A percentile compares a stretch with the other conserved stretches of the same genome.
phyloP scores from a whole-genome alignment of 2,329 filamentous ascomycete genomes.

The Penicillium sp. region DNA sequence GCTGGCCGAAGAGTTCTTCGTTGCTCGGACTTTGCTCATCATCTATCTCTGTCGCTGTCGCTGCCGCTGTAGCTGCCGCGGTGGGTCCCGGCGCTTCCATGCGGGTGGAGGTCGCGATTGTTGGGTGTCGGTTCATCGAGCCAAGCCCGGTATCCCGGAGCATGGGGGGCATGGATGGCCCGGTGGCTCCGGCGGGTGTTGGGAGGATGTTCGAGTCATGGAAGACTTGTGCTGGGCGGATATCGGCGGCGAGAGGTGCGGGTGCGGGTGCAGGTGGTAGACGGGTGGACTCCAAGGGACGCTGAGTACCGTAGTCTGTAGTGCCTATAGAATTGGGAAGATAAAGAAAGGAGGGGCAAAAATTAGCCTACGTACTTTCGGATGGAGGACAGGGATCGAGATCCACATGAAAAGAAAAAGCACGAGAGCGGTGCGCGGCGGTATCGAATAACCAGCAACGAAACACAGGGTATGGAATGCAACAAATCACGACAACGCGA shows the following conservation, averaged over 20 bases:
- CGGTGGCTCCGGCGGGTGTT: constrained; percentile 52
- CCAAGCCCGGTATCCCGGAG: constrained; percentile 61
- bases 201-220: constrained; percentile 70
- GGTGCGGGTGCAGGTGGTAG: constrained; percentile 52
- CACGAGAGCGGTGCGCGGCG: constrained; percentile 20
- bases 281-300: constrained; percentile 62
- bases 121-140: constrained; percentile 37
- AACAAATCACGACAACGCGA: neutral
- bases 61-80: neutral
- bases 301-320: constrained; percentile 58
- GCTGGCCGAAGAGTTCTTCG: constrained; percentile 79
- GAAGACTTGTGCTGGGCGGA: constrained; percentile 76
- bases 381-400: constrained; percentile 15
- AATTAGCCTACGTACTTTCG: constrained; percentile 48
- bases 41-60: constrained; percentile 28
- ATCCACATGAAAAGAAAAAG: constrained; percentile 23
- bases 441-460: constrained; percentile 27
- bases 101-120: constrained; percentile 38
- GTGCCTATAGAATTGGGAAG: constrained; percentile 39
- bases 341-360: constrained; percentile 20
- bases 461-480: constrained; percentile 30
- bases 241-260: constrained; percentile 64
- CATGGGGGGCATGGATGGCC: constrained; percentile 66
- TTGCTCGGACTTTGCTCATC: constrained; percentile 46
- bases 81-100: constrained; percentile 11